Evolutionary conservation across 768 basidiomycete species (phyloP).

Genomic region (Leccinum uliginosum): DNA sequence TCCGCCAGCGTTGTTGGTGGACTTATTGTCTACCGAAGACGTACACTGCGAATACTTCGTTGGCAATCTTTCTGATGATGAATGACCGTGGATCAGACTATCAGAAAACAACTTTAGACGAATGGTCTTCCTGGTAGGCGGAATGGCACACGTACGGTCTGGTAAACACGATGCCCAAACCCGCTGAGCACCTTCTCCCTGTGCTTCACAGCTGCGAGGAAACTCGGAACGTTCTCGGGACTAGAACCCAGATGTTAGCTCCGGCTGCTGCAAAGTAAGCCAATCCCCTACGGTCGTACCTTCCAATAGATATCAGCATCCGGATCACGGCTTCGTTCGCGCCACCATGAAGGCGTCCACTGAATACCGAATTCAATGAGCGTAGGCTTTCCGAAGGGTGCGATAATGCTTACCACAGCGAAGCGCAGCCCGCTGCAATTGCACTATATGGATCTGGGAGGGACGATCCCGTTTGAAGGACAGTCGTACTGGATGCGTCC

Average conservation of each 20-base stretch:
- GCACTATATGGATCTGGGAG: constrained; percentile 90
- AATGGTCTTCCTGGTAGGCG: not conserved
- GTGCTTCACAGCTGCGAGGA: constrained; percentile 81
- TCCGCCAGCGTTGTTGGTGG: constrained; percentile 39
- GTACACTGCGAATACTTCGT: constrained; percentile 88
- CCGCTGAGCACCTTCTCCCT: constrained; percentile 87
- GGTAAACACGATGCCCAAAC: constrained; percentile 85
- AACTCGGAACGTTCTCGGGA: constrained; percentile 80
- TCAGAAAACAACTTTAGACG: constrained; percentile 1
- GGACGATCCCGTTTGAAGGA: constrained; percentile 84
- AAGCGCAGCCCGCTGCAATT: constrained; percentile 85
- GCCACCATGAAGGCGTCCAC: constrained; percentile 50
- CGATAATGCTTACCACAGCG: constrained; percentile 60
- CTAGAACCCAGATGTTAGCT: constrained; percentile 30
- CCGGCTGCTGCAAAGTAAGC: not conserved
- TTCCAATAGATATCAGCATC: constrained; percentile 87
- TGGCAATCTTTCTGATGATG: constrained; percentile 85
- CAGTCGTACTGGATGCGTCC: constrained; percentile 82
- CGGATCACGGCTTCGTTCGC: constrained; percentile 94
- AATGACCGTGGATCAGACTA: constrained; percentile 89
- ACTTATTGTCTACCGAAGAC: constrained; percentile 50
- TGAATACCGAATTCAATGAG: constrained; percentile 1
- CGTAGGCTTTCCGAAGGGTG: not conserved
- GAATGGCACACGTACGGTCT: constrained; percentile 45
- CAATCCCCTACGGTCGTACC: constrained; percentile 37